Evolutionary conservation across 495 filamentous ascomycete genomes (phyloP).

Genomic region (Penicillium coprophilum): DNA sequence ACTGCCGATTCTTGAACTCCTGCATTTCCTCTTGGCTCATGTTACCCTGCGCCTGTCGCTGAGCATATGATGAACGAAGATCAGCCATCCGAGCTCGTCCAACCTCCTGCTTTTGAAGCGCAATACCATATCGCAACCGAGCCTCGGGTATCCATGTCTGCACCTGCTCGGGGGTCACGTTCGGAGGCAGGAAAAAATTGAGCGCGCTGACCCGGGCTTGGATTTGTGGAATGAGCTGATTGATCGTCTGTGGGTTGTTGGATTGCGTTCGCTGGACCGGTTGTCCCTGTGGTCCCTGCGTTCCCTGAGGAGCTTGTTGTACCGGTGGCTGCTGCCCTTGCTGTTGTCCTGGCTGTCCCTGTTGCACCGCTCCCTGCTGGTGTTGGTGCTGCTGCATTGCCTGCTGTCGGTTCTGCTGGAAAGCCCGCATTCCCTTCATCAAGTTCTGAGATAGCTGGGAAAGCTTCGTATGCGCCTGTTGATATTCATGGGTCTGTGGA

Average conservation of each 20-base stretch:
- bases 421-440: slow-evolving; percentile 54
- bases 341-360: slow-evolving; percentile 15
- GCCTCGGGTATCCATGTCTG: slow-evolving; percentile 52
- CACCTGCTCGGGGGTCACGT: slow-evolving; percentile 47
- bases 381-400: slow-evolving; percentile 36
- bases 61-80: slow-evolving; percentile 37
- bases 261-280: slow-evolving; percentile 39
- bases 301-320: background rate
- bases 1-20: slow-evolving; percentile 43
- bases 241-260: slow-evolving; percentile 42
- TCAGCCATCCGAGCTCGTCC: slow-evolving; percentile 41
- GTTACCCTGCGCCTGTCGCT: slow-evolving; percentile 39
- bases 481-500: slow-evolving; percentile 55
- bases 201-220: slow-evolving; percentile 48
- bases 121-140: slow-evolving; percentile 52
- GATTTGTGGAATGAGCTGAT: slow-evolving; percentile 44
- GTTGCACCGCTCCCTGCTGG: slow-evolving; percentile 10
- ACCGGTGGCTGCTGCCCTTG: slow-evolving; percentile 36
- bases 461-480: slow-evolving; percentile 63
- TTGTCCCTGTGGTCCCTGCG: slow-evolving; percentile 18
- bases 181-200: slow-evolving; percentile 49
- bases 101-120: slow-evolving; percentile 53
- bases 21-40: slow-evolving; percentile 46
- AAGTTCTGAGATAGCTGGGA: slow-evolving; percentile 64
- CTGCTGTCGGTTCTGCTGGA: slow-evolving; percentile 45